A percentile compares a stretch with the other conserved stretches of the same genome.
phyloP scores from a whole-genome alignment of 2,329 filamentous ascomycete species.

The Hypomyces perniciosus region DNA sequence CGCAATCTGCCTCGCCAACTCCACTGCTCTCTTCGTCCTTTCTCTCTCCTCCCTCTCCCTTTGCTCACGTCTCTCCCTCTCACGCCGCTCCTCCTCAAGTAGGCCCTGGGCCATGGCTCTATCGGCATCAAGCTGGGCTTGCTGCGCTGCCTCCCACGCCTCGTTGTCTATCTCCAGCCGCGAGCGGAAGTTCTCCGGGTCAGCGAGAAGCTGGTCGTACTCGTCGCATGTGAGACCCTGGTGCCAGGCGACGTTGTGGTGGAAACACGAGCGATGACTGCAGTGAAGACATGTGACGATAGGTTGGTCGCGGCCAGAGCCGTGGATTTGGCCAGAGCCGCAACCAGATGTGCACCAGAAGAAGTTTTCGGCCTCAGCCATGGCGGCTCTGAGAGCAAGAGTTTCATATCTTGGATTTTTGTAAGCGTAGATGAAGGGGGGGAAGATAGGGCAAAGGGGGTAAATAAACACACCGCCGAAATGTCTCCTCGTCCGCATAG shows the following conservation, averaged over 20 bases:
- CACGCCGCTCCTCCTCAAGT: slow-evolving; percentile 25
- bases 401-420: slow-evolving; percentile 33
- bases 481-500: slow-evolving; percentile 38
- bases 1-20: slow-evolving; percentile 22
- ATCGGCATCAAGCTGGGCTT: slow-evolving; percentile 42
- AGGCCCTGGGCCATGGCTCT: slow-evolving; percentile 28
- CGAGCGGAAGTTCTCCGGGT: slow-evolving; percentile 34
- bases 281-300: slow-evolving; percentile 38
- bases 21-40: slow-evolving; percentile 21
- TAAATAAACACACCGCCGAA: slow-evolving; percentile 32
- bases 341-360: slow-evolving; percentile 50
- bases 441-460: neutral
- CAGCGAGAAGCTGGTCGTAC: slow-evolving; percentile 33
- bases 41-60: slow-evolving; percentile 21
- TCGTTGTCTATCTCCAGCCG: slow-evolving; percentile 31
- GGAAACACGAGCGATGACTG: slow-evolving; percentile 36
- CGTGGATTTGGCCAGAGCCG: slow-evolving; percentile 46
- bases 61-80: slow-evolving; percentile 18
- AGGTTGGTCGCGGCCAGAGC: slow-evolving; percentile 31
- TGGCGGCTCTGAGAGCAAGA: slow-evolving; percentile 36
- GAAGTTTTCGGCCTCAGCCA: slow-evolving; percentile 41
- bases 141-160: slow-evolving; percentile 33
- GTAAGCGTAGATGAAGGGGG: neutral
- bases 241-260: slow-evolving; percentile 38
- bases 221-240: slow-evolving; percentile 35